Evolutionary conservation across 2,329 filamentous ascomycete species (phyloP), one percentile per base, ranked within the genome.

Genomic region (Hypocreales sp.): DNA sequence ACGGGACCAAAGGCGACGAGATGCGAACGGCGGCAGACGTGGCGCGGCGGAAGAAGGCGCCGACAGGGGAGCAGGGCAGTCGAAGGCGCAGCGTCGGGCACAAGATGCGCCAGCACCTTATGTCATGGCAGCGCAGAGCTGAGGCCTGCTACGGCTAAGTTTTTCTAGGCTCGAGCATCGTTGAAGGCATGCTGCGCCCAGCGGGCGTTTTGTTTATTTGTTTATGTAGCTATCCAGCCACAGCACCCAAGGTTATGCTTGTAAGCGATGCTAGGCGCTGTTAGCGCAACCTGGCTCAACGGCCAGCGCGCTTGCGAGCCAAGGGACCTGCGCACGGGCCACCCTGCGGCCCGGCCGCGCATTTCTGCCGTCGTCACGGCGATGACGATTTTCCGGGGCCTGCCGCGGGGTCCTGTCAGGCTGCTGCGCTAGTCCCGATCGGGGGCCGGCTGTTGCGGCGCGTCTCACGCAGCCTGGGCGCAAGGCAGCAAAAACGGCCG

Each of bases 191-290:
- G n/a, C n/a, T n/a, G n/a, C n/a, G n/a, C n/a, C n/a, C n/a, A n/a
- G n/a, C n/a, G n/a, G n/a, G n/a, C n/a, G n/a, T 28, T 40, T 46
- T 49, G 46, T 49, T 49, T 49, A 45, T 49, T 49, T 49, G 37
- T 48, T 48, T 47, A 49, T 46, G n/a, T n/a, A n/a, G n/a, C n/a
- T n/a, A n/a, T n/a, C n/a, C n/a, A n/a, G n/a, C n/a, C n/a, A n/a
- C n/a, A n/a, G n/a, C n/a, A 35, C 35, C 28, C 19, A 28, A 28
- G 17, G 10, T 25, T 24, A 28, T 24, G 27, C 27, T 14, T 25
- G 27, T 25, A 29, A 32, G 32, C 34, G 34, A 24, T 29, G 34
- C 25, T 26, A 32, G 28, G 29, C 27, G 31, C 32, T 20, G 24
- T 29, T 26, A 31, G 27, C 28, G 28, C 35, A 29, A 15, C 9